A percentile compares a stretch with the other conserved stretches of the same genome.
phyloP scores from a whole-genome alignment of 1,139 yeast species.

The Pichia terricola region DNA sequence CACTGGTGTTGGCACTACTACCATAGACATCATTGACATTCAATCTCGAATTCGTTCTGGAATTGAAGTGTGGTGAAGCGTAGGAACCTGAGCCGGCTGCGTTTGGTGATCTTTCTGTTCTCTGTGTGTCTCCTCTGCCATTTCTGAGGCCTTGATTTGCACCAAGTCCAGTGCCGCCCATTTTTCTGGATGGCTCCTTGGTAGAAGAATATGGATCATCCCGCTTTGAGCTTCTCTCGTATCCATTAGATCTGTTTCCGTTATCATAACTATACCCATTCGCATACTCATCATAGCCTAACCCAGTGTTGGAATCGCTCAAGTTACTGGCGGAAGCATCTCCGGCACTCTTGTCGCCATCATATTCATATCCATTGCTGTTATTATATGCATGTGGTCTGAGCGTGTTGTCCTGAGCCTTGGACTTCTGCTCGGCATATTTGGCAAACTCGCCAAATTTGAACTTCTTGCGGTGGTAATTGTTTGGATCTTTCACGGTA shows the following conservation, averaged over 20 bases:
- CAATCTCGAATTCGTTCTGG: too few species aligned
- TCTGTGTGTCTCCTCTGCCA: too few species aligned
- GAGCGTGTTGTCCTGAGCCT: constrained; percentile 9
- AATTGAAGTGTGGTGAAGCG: not conserved
- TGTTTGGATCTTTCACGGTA: constrained; percentile 31
- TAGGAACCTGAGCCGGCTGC: constrained; percentile 1
- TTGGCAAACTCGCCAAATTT: constrained; percentile 59
- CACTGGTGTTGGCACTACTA: not conserved
- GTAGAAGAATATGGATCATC: too few species aligned
- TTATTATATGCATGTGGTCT: constrained; percentile 16
- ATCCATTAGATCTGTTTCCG: not conserved
- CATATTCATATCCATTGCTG: not conserved
- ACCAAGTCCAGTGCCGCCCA: too few species aligned
- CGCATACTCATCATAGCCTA: constrained; percentile 11
- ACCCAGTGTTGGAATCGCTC: constrained; percentile 6
- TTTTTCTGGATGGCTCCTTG: too few species aligned
- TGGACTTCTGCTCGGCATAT: constrained; percentile 42
- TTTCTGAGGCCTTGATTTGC: too few species aligned
- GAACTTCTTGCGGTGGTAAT: constrained; percentile 32
- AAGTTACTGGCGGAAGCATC: constrained; percentile 5
- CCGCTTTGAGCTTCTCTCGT: too few species aligned
- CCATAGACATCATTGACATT: not conserved
- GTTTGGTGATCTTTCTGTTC: not conserved
- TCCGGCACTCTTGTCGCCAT: not conserved
- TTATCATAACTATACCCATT: not conserved